Evolutionary conservation across 2,329 filamentous ascomycete genomes (phyloP), one percentile per base, ranked within the genome.

Genomic region (Colletotrichum lini): DNA sequence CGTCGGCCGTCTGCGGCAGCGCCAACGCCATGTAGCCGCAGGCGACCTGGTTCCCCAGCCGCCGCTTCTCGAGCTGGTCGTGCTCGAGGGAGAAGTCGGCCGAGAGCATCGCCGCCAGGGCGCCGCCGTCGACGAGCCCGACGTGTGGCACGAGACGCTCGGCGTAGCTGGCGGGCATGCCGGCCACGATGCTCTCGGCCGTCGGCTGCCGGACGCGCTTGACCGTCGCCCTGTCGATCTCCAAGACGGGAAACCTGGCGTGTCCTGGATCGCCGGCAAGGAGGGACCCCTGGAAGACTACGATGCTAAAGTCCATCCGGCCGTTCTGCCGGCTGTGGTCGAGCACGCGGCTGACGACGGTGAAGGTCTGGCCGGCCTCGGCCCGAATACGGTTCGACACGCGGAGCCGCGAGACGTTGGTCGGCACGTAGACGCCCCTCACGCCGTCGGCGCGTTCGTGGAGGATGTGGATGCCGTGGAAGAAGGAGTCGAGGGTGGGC

Each of bases 361-460:
- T 73, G 38, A 78, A 72, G 7, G 72, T 59, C 45, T 74, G 74
- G 23, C 75, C 65, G 5, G 67, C 40, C 6, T 57, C 68, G 9
- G 70, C 44, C 2, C 75, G 74, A 15, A 80, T 79, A 3, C 67
- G 72, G 63, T 80, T 80, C 6, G 78, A 79, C 52, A 80, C 74
- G 42, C 77, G 76, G 13, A 80, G 67, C 12, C 77, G 75, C 21
- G 74, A 75, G 45, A 79, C 70, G 63, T 79, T 78, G 54, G 76
- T 79, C 16, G 78, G 78, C 77, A 80, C 78, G 60, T 45, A 60
- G 18, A 47, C 57, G n/a, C 40, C 40, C 18, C 57, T 60, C 30
- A 58, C 56, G 18, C 56, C 38, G 56, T 58, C 56, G 15, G 56
- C 56, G 23, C 40, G 57, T n/a, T 60, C 57, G 40, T 45, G 57